Evolutionary conservation across 2,329 filamentous ascomycete species (phyloP).

Genomic region (Alternaria ventricosa): DNA sequence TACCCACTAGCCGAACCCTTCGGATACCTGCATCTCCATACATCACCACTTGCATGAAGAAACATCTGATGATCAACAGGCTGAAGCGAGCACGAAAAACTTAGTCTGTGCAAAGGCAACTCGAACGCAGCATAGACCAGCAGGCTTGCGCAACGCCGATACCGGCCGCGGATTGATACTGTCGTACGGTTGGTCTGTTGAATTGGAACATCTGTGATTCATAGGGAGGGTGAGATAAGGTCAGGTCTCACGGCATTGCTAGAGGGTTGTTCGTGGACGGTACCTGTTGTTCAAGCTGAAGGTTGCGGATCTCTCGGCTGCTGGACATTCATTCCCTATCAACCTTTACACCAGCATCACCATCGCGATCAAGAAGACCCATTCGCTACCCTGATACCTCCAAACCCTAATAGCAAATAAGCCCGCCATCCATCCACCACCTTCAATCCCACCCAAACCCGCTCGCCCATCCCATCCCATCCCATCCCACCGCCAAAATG

Average conservation of each 20-base stretch:
- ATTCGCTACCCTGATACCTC: not conserved
- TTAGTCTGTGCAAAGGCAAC: not conserved
- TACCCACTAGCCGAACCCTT: not conserved
- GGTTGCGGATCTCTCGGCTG: not conserved
- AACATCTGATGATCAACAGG: too few relatives aligned
- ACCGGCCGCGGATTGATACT: conserved; percentile 21
- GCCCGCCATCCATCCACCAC: not conserved
- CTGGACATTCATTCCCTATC: not conserved
- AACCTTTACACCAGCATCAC: not conserved
- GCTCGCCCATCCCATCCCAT: too few relatives aligned
- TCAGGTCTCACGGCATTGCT: not conserved
- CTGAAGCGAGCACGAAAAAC: not conserved
- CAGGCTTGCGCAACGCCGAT: conserved; percentile 1
- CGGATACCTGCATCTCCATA: not conserved
- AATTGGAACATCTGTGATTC: conserved; percentile 5
- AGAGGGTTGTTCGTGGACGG: not conserved
- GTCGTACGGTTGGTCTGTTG: not conserved
- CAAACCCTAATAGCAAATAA: not conserved
- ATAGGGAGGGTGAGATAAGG: not conserved
- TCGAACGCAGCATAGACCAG: not conserved
- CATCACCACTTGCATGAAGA: not conserved
- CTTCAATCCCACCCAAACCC: too few relatives aligned
- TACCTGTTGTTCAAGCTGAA: not conserved
- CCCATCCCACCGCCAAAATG: conserved; percentile 35
- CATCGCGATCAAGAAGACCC: not conserved